A percentile compares a stretch with the other conserved stretches of the same genome.
These are phyloP conservation scores for Helianthus tuberosus DNA, from an alignment of 129 eudicot genomes.

Conservation along the genomic window DNA sequence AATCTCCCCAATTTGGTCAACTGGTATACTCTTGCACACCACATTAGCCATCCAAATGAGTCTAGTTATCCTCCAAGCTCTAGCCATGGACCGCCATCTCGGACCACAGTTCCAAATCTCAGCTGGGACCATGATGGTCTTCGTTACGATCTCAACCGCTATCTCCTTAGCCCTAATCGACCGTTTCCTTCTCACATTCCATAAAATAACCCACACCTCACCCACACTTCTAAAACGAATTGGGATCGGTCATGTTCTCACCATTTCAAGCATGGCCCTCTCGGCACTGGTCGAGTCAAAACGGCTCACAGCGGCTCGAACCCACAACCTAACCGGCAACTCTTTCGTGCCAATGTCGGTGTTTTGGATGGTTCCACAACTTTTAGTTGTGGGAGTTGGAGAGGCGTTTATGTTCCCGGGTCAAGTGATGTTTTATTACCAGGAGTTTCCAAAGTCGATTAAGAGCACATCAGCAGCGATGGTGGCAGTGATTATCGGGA, in stretches of 20 bases:
- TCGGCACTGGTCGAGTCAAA: slow-evolving; percentile 65
- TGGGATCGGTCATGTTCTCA: slow-evolving; percentile 65
- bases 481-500: slow-evolving; percentile 51
- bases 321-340: slow-evolving; percentile 15
- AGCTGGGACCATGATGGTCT: slow-evolving; percentile 51
- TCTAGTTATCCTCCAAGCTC: slow-evolving; percentile 58
- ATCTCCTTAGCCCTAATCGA: slow-evolving; percentile 38
- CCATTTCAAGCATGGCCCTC: slow-evolving; percentile 54
- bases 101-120: slow-evolving; percentile 49
- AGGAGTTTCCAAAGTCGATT: slow-evolving; percentile 58
- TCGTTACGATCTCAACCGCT: slow-evolving; percentile 42
- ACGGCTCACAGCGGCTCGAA: slow-evolving; percentile 37
- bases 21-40: slow-evolving; percentile 49
- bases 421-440: slow-evolving; percentile 56
- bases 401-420: slow-evolving; percentile 74
- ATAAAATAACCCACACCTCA: slow-evolving; percentile 27
- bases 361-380: slow-evolving; percentile 64
- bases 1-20: slow-evolving; percentile 53
- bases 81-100: slow-evolving; percentile 58
- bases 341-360: slow-evolving; percentile 46
- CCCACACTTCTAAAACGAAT: slow-evolving; percentile 53
- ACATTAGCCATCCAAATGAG: slow-evolving; percentile 52
- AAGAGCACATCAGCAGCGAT: slow-evolving; percentile 64
- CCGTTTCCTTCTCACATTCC: slow-evolving; percentile 44
- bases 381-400: slow-evolving; percentile 49